These are phyloP conservation scores for Pholiota molesta DNA, from an alignment of 768 basidiomycete genomes.

Conservation along the genomic window DNA sequence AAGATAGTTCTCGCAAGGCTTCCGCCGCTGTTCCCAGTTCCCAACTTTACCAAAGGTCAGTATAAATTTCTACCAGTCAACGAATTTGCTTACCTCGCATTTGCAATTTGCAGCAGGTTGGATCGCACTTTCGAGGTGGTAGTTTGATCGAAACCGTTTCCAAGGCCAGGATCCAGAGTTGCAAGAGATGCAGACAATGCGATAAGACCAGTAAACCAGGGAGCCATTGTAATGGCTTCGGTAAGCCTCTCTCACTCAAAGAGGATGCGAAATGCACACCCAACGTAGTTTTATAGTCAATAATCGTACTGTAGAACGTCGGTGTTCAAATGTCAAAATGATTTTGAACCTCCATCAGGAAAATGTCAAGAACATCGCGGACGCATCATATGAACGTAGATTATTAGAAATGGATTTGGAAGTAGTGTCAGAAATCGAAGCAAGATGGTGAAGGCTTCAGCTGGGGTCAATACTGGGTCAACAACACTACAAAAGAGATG, in stretches of 20 bases:
- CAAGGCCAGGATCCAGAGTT: conserved; percentile 1
- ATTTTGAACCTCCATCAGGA: background rate
- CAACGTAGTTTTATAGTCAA: background rate
- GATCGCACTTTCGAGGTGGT: conserved; percentile 18
- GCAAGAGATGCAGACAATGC: conserved; percentile 1
- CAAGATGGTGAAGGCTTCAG: conserved; percentile 14
- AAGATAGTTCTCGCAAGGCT: conserved; percentile 54
- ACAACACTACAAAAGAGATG: no score
- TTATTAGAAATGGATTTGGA: background rate
- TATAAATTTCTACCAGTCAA: background rate
- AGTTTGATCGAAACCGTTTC: conserved; percentile 17
- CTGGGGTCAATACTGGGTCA: no score
- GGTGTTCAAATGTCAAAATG: background rate
- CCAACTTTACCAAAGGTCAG: conserved; percentile 44
- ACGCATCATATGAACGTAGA: background rate
- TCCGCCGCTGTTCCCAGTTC: conserved; percentile 61
- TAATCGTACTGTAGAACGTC: background rate
- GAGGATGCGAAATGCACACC: background rate
- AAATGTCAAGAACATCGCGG: background rate
- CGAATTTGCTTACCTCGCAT: conserved; percentile 26
- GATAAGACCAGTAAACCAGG: conserved; percentile 6
- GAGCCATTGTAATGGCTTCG: background rate
- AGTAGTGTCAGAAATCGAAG: background rate
- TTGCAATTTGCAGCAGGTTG: conserved; percentile 29
- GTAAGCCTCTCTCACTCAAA: background rate